Conservation (phyloP, 176 grass and related monocot species). For the Thalia dealbata region DNA sequence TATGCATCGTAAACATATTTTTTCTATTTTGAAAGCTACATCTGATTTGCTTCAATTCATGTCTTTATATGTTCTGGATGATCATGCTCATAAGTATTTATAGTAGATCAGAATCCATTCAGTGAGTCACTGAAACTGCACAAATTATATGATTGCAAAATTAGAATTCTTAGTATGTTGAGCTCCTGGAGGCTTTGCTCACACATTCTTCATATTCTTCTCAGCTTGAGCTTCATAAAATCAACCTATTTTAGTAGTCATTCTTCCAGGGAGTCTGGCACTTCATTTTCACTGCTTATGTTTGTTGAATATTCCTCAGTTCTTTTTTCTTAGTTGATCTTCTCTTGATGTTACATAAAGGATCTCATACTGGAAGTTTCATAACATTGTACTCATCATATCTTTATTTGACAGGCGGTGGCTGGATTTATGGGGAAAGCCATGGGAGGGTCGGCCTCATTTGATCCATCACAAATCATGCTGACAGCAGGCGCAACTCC, state of each 20-base stretch:
- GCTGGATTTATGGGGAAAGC: slow-evolving; percentile 79
- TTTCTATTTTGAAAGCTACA: too few relatives aligned
- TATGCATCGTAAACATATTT: too few relatives aligned
- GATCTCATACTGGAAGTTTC: not conserved
- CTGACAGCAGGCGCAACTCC: slow-evolving; percentile 14
- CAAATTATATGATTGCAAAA: not conserved
- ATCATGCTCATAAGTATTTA: too few relatives aligned
- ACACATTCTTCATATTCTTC: not conserved
- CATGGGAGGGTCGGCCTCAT: slow-evolving; percentile 57
- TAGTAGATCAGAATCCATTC: too few relatives aligned
- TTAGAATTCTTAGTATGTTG: not conserved
- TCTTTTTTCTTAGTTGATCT: not conserved
- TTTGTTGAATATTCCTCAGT: not conserved
- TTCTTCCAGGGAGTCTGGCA: not conserved
- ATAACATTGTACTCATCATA: not conserved
- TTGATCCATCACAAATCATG: slow-evolving; percentile 39
- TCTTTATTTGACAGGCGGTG: slow-evolving; percentile 43
- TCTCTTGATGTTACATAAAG: not conserved
- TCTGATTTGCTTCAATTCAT: too few relatives aligned
- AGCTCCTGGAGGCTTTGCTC: not conserved
- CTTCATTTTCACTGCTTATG: not conserved
- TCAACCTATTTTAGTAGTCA: not conserved
- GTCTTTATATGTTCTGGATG: too few relatives aligned
- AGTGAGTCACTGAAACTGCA: not conserved
- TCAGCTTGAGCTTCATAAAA: not conserved